Percentiles rank a stretch among this genome's conserved stretches.
Evolutionary conservation across 2,329 filamentous ascomycete species (phyloP).

Genomic region (Phialocephala sp.): DNA sequence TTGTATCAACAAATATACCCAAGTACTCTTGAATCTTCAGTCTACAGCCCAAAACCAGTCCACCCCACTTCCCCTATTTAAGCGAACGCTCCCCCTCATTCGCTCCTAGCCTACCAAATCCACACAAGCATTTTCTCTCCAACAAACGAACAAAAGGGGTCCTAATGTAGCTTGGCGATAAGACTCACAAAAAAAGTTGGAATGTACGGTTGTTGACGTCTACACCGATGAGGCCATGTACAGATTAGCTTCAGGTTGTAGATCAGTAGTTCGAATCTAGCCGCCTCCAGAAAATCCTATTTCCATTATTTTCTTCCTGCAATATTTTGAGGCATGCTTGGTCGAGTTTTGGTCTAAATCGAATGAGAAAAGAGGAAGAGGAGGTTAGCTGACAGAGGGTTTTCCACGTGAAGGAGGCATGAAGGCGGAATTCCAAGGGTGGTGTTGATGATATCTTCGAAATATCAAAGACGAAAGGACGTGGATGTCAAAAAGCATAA

Average conservation of each 20-base stretch:
- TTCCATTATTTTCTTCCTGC: too few relatives aligned
- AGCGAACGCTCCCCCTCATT: background rate
- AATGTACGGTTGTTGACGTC: background rate
- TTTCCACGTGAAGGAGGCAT: too few relatives aligned
- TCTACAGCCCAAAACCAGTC: background rate
- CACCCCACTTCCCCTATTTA: background rate
- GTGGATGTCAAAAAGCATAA: too few relatives aligned
- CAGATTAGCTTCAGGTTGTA: slow-evolving; percentile 1
- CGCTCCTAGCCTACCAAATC: background rate
- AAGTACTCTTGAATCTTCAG: background rate
- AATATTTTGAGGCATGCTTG: too few relatives aligned
- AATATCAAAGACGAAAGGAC: too few relatives aligned
- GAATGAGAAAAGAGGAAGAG: too few relatives aligned
- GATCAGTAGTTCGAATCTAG: background rate
- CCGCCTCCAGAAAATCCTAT: background rate
- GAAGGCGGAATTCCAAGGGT: too few relatives aligned
- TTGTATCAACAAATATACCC: background rate
- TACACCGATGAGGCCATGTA: too few relatives aligned
- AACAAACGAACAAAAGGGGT: background rate
- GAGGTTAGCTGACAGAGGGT: too few relatives aligned
- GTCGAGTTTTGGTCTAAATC: too few relatives aligned
- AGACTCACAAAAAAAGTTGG: background rate
- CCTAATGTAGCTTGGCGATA: background rate
- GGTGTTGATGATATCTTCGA: too few relatives aligned
- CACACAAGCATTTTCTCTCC: background rate